Conservation (phyloP, 2,329 filamentous ascomycete species). For the Furcasterigmium sp. region DNA sequence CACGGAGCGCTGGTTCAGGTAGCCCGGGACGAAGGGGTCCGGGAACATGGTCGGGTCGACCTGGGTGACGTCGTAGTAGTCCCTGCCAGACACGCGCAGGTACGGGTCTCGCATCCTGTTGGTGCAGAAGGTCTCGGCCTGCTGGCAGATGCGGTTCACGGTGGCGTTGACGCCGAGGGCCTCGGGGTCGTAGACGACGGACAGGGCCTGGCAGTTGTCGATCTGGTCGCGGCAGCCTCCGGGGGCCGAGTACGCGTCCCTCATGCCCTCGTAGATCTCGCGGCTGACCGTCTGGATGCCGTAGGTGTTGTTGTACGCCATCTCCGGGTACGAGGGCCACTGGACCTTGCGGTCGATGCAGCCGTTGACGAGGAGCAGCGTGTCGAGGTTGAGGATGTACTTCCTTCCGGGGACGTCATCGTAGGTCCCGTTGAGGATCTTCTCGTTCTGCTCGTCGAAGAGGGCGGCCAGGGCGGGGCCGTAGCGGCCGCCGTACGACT, state of each 20-base stretch:
- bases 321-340: constrained; percentile 24
- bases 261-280: constrained; percentile 20
- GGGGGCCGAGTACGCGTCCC: constrained; percentile 20
- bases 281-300: constrained; percentile 22
- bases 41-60: constrained; percentile 13
- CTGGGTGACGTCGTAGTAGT: constrained; percentile 16
- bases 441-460: constrained; percentile 50
- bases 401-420: constrained; percentile 26
- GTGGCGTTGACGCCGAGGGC: constrained; percentile 17
- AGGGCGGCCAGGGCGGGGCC: constrained; percentile 51
- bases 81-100: constrained; percentile 1
- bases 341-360: constrained; percentile 41
- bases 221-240: constrained; percentile 51
- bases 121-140: constrained; percentile 7
- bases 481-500: constrained; percentile 55
- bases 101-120: constrained; percentile 8
- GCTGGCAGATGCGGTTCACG: constrained; percentile 14
- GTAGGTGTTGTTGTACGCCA: constrained; percentile 26
- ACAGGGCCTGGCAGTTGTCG: constrained; percentile 41
- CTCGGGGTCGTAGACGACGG: constrained; percentile 12
- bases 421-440: constrained; percentile 35
- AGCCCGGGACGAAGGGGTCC: constrained; percentile 8
- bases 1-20: constrained; percentile 25
- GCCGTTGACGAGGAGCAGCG: constrained; percentile 52
- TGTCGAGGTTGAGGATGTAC: constrained; percentile 38